Base-by-base conservation (phyloP, 257 asterid genomes). In the Przewalskia tangutica region DNA sequence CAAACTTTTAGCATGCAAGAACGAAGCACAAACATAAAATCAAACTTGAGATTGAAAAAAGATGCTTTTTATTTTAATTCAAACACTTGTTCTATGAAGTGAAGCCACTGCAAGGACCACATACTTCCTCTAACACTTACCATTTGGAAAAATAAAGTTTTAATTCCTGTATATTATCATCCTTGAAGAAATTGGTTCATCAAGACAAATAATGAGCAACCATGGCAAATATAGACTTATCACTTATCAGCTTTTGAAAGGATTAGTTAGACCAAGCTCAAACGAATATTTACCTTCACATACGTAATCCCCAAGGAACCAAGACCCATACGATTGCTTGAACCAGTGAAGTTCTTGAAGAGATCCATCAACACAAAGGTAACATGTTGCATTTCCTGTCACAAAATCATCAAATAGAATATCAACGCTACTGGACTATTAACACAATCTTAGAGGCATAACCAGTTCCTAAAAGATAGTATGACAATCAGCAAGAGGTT, bases 291-390 rank as follows among this genome's bases (percentile, higher is more conserved):
- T 87, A 95, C 98, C 99, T 94, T 96, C 97, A 82, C 91, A 90
- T 64, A 94, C 95, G 86, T 91, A 94, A 81, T 96, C 98, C 50
- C 99, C 99, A 62, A 94, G 89, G 86, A 96, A 94, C 99, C 99
- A 96, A 44, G 99, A 96, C 63, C 99, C 97, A 82, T 90, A 89
- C 77, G 92, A 82, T 89, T 94, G 97, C 89, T 94, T 94, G 85
- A 94, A 96, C 97, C 94, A 91, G 84, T 96, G 92, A 85, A 96
- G 88, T 83, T 96, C 99, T 71, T 91, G 95, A 87, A 96, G 91
- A 84, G 80, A 86, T 66, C 85, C 94, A 70, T 86, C 88, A 81
- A 32, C 78, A 66, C 70, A 88, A 80, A 92, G 86, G 86, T 92
- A 96, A 82, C 97, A 86, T 17, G 92, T 81, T 7, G 83, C 53